Conservation (phyloP, 352 stramenopile species). For the Phytophthora idaei region DNA sequence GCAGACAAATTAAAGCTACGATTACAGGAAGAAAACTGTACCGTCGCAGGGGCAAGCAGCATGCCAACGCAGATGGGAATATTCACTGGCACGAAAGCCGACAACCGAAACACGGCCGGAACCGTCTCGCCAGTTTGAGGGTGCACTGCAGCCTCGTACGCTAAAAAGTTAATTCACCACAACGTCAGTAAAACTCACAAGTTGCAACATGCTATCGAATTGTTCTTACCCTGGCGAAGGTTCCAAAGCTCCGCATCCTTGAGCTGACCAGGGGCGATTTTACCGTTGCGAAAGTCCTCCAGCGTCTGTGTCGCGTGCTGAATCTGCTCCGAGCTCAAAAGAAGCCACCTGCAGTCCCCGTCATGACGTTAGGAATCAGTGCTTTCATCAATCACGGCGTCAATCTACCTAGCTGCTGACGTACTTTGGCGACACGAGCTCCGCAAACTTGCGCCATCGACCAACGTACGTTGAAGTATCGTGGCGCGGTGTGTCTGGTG, state of each 20-base stretch:
- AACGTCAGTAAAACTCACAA: slow-evolving; percentile 5
- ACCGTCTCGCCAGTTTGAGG: slow-evolving; percentile 85
- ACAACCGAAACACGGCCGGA: slow-evolving; percentile 68
- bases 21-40: slow-evolving; percentile 23
- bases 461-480: slow-evolving; percentile 89
- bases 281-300: slow-evolving; percentile 59
- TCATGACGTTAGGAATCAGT: slow-evolving; percentile 8
- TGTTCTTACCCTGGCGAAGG: slow-evolving; percentile 53
- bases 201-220: background rate
- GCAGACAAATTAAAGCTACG: background rate
- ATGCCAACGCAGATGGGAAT: slow-evolving; percentile 89
- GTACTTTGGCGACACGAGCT: slow-evolving; percentile 80
- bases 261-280: slow-evolving; percentile 45
- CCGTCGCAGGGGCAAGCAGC: slow-evolving; percentile 78
- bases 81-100: slow-evolving; percentile 88
- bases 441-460: slow-evolving; percentile 83
- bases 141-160: slow-evolving; percentile 81
- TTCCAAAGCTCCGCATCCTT: slow-evolving; percentile 82
- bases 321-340: slow-evolving; percentile 73
- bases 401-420: slow-evolving; percentile 3
- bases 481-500: slow-evolving; percentile 70
- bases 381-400: background rate
- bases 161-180: slow-evolving; percentile 23
- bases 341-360: slow-evolving; percentile 54
- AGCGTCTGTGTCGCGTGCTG: slow-evolving; percentile 58